Conservation (phyloP, 768 basidiomycete species). For the Boletus eberwhitei region DNA sequence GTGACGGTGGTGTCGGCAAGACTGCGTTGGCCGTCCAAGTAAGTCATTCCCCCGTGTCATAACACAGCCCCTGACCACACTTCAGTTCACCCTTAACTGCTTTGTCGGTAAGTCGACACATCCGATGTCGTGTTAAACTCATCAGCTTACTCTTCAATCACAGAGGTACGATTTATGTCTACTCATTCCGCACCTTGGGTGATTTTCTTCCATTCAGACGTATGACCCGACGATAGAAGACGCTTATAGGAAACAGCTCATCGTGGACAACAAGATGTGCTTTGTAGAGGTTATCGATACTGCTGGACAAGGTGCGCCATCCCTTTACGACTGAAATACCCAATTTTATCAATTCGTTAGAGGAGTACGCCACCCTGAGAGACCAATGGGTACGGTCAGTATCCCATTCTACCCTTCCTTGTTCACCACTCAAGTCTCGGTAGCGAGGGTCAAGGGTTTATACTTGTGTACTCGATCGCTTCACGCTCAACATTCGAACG, state of each 20-base stretch:
- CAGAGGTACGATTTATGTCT: slow-evolving; percentile 49
- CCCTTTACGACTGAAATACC: slow-evolving; percentile 1
- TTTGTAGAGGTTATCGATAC: slow-evolving; percentile 97
- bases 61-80: slow-evolving; percentile 11
- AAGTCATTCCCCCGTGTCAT: slow-evolving; percentile 24
- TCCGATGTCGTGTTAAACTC: slow-evolving; percentile 9
- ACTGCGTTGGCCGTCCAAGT: slow-evolving; percentile 95
- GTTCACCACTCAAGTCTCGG: slow-evolving; percentile 7
- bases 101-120: slow-evolving; percentile 74
- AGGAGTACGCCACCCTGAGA: slow-evolving; percentile 95
- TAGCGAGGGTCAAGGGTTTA: slow-evolving; percentile 97
- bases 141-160: slow-evolving; percentile 14
- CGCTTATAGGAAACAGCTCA: slow-evolving; percentile 91
- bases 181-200: slow-evolving; percentile 8
- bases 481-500: slow-evolving; percentile 91
- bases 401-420: background rate
- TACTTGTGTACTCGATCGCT: slow-evolving; percentile 94
- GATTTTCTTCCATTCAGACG: slow-evolving; percentile 48
- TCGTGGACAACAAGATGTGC: slow-evolving; percentile 94
- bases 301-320: slow-evolving; percentile 84
- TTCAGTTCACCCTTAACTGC: slow-evolving; percentile 92
- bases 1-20: slow-evolving; percentile 97
- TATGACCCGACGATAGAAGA: slow-evolving; percentile 99
- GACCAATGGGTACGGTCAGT: slow-evolving; percentile 97
- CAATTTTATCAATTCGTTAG: slow-evolving; percentile 41